phyloP scores from a whole-genome alignment of 2,329 filamentous ascomycete species.

The Coniochaeta hoffmannii region DNA sequence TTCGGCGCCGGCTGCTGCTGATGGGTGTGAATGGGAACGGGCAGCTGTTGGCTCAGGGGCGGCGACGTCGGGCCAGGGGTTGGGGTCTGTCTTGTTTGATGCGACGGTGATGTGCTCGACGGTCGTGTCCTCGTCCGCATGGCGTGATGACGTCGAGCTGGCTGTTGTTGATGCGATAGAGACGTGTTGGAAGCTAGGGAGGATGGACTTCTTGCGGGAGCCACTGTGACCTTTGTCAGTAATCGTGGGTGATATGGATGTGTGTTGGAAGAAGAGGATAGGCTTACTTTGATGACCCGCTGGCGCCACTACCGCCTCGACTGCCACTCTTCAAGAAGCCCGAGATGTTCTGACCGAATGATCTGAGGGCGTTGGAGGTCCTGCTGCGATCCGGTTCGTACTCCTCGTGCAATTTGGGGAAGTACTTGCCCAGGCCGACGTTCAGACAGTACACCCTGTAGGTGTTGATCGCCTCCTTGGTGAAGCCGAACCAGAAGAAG shows the following conservation, averaged over 20 bases:
- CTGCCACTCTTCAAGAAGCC: constrained; percentile 5
- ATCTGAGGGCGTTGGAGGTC: not conserved
- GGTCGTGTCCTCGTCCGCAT: not conserved
- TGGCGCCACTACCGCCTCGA: not conserved
- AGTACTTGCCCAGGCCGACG: constrained; percentile 34
- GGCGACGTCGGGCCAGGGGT: constrained; percentile 15
- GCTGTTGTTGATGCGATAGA: constrained; percentile 3
- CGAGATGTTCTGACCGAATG: constrained; percentile 6
- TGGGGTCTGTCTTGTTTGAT: not conserved
- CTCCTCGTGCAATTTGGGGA: constrained; percentile 29
- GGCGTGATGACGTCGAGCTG: constrained; percentile 2
- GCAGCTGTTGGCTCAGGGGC: constrained; percentile 6
- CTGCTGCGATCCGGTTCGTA: constrained; percentile 16
- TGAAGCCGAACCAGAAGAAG: constrained; percentile 48
- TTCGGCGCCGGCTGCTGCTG: not conserved
- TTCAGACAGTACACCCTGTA: constrained; percentile 34
- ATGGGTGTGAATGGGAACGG: not conserved
- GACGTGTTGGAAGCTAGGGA: constrained; percentile 10
- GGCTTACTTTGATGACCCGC: constrained; percentile 4
- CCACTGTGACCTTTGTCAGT: not conserved
- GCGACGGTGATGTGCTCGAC: not conserved
- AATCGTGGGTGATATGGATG: not conserved
- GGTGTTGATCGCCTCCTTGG: constrained; percentile 42
- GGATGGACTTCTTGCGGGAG: constrained; percentile 10
- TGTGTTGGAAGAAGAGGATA: not conserved